Conservation (phyloP, 345 rosid genomes). For the Eucalyptus curtisii region DNA sequence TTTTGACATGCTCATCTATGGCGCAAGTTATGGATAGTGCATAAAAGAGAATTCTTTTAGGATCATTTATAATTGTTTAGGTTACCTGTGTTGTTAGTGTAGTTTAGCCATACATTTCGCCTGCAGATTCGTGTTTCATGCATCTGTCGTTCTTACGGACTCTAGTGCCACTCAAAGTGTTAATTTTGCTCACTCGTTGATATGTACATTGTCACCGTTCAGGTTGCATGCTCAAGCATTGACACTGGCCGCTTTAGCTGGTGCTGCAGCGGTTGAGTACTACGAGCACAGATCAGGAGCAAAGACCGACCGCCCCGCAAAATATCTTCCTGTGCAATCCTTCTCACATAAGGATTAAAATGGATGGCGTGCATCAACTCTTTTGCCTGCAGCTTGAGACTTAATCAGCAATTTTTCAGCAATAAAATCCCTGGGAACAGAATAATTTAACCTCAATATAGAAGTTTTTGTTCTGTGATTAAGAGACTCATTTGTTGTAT, state of each 20-base stretch:
- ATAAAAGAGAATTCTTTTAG: background rate
- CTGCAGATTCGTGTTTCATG: background rate
- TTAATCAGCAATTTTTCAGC: background rate
- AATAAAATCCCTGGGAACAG: background rate
- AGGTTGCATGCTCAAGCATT: conserved; percentile 96
- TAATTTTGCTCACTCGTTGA: background rate
- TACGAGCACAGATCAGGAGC: conserved; percentile 53
- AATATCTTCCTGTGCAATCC: conserved; percentile 26
- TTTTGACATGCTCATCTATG: background rate
- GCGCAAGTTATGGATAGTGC: background rate
- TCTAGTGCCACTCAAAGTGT: background rate
- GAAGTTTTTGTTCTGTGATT: background rate
- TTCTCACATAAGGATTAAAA: conserved; percentile 33
- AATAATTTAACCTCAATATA: background rate
- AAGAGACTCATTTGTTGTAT: background rate
- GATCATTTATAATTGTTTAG: background rate
- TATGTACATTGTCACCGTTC: background rate
- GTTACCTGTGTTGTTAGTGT: background rate
- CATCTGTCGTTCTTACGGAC: background rate
- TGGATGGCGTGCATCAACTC: background rate
- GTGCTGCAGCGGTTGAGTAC: conserved; percentile 84
- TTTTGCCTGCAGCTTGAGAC: background rate
- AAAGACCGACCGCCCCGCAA: conserved; percentile 32
- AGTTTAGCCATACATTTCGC: background rate
- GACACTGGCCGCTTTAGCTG: conserved; percentile 82